These are phyloP conservation scores for Fusarium metavorans DNA, from an alignment of 2,329 filamentous ascomycete genomes.

Conservation along the genomic window DNA sequence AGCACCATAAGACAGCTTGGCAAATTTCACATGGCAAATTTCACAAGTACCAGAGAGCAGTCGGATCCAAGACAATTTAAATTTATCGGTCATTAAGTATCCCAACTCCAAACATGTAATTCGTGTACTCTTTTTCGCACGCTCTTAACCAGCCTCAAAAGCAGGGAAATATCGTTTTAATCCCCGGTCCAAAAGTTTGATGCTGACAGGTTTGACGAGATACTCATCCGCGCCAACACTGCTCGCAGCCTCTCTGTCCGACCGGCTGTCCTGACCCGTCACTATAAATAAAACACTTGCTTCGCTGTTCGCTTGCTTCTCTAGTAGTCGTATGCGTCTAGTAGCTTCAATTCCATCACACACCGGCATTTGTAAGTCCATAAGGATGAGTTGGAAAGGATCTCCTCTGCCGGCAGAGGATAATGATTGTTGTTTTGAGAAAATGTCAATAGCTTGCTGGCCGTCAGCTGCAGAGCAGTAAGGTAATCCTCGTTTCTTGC, in stretches of 20 bases:
- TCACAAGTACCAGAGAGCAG: neutral
- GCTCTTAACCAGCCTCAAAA: slow-evolving; percentile 1
- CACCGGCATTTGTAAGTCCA: slow-evolving; percentile 48
- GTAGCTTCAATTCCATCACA: slow-evolving; percentile 47
- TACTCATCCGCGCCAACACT: slow-evolving; percentile 42
- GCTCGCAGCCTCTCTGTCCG: slow-evolving; percentile 30
- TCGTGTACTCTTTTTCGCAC: neutral
- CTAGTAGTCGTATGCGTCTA: slow-evolving; percentile 39
- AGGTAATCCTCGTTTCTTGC: slow-evolving; percentile 56
- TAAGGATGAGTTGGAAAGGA: slow-evolving; percentile 40
- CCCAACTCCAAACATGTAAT: neutral
- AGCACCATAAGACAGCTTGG: neutral
- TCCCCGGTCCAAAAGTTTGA: slow-evolving; percentile 32
- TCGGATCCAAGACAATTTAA: neutral
- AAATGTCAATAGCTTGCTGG: slow-evolving; percentile 55
- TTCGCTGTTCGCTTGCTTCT: slow-evolving; percentile 24
- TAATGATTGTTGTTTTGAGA: slow-evolving; percentile 32
- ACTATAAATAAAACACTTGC: slow-evolving; percentile 42
- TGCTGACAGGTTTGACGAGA: slow-evolving; percentile 41
- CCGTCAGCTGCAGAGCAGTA: slow-evolving; percentile 58
- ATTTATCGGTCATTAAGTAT: neutral
- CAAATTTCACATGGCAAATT: neutral
- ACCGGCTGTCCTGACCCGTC: slow-evolving; percentile 44
- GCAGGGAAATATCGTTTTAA: slow-evolving; percentile 32
- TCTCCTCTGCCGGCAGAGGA: slow-evolving; percentile 9